Percentiles rank a stretch among this genome's conserved stretches.
Evolutionary conservation across 192 early-diverging fungal genomes (phyloP).

Genomic region (Rhizoclosmatium sp.): DNA sequence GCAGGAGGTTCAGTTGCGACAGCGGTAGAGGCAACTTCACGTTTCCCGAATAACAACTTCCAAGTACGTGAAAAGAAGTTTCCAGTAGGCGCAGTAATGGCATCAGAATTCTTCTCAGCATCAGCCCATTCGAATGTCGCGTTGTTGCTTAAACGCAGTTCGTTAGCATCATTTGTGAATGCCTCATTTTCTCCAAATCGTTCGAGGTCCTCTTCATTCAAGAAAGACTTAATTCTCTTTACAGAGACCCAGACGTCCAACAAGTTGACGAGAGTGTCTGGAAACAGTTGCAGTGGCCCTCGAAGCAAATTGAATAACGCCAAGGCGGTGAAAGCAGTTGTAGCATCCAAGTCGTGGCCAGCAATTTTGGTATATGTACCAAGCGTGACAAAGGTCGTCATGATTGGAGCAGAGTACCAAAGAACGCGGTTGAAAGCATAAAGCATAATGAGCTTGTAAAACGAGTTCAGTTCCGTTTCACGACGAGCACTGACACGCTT

Average conservation of each 20-base stretch:
- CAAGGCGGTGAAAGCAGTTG: constrained; percentile 66
- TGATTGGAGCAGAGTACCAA: constrained; percentile 59
- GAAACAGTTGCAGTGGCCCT: constrained; percentile 54
- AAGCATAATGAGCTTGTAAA: constrained; percentile 13
- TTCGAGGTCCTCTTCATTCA: constrained; percentile 37
- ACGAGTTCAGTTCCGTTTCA: constrained; percentile 41
- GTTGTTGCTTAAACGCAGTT: neutral
- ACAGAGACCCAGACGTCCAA: constrained; percentile 55
- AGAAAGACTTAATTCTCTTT: constrained; percentile 48
- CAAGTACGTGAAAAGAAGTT: neutral
- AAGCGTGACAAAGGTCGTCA: constrained; percentile 62
- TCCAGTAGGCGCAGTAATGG: neutral
- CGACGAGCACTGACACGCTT: constrained; percentile 65
- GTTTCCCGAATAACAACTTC: neutral
- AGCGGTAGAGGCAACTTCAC: neutral
- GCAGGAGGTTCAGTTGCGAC: neutral
- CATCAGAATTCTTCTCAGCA: neutral
- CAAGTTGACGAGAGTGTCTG: constrained; percentile 62
- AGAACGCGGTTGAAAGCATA: constrained; percentile 45
- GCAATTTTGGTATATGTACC: constrained; percentile 57
- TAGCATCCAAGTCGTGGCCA: constrained; percentile 65
- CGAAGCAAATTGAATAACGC: constrained; percentile 64
- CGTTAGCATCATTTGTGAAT: neutral
- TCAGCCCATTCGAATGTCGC: constrained; percentile 22
- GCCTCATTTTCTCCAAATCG: neutral